Conservation (phyloP, 345 rosid genomes). For the Brassica juncea region DNA sequence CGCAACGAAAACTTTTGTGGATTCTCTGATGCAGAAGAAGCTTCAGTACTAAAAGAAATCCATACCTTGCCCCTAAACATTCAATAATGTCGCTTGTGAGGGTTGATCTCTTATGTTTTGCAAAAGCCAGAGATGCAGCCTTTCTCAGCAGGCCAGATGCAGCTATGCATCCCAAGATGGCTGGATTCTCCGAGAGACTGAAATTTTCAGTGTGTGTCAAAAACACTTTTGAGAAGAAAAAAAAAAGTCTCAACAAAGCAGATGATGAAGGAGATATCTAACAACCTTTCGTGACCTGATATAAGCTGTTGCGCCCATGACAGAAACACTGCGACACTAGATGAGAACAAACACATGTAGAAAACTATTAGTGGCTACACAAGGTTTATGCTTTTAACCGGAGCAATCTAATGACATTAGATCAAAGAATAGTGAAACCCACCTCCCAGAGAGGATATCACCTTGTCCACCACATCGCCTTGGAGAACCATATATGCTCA, state of each 20-base stretch:
- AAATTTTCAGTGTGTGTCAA: neutral
- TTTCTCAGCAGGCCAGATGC: slow-evolving; percentile 81
- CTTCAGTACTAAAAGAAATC: neutral
- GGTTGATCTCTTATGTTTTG: slow-evolving; percentile 69
- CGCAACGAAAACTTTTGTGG: neutral
- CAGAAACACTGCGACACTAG: slow-evolving; percentile 82
- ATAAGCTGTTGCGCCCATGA: slow-evolving; percentile 74
- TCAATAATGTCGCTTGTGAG: slow-evolving; percentile 69
- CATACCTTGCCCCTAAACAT: slow-evolving; percentile 72
- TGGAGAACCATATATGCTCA: slow-evolving; percentile 78
- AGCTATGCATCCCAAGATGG: slow-evolving; percentile 83
- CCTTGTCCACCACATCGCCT: slow-evolving; percentile 98
- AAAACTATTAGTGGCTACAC: slow-evolving; percentile 6
- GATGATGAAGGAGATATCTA: neutral
- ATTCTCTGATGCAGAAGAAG: neutral
- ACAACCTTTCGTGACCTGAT: slow-evolving; percentile 50
- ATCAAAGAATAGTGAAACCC: slow-evolving; percentile 1
- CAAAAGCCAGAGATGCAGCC: slow-evolving; percentile 80
- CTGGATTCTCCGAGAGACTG: slow-evolving; percentile 53
- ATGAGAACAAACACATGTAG: slow-evolving; percentile 18
- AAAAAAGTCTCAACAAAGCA: too few species aligned
- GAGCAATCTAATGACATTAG: neutral
- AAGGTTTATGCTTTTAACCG: neutral
- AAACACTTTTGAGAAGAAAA: too few species aligned
- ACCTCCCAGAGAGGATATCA: slow-evolving; percentile 97